Evolutionary conservation across 352 stramenopile genomes (phyloP), one percentile per base, ranked within the genome.

Genomic region (Globisporangium nunn): DNA sequence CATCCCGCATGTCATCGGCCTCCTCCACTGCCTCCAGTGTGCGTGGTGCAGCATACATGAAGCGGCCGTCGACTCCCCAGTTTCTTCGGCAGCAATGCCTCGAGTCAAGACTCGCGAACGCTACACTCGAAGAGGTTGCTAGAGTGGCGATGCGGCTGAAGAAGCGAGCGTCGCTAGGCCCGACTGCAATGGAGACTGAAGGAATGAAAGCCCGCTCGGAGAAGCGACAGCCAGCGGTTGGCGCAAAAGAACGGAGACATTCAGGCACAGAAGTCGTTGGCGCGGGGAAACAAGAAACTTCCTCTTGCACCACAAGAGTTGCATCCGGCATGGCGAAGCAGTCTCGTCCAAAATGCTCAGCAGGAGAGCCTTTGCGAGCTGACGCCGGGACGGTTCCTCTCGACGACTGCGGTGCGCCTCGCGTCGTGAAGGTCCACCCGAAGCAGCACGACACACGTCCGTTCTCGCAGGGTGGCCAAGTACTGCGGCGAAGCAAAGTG

Each of bases 71-170:
- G 35, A 88, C 73, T 4, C 67, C 77, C 4, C 77, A 87, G 58
- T 71, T 80, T 33, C 74, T 90, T 17, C 69, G 79, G 4, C 79
- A 85, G 44, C 86, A 90, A 47, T 90, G 79, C 23, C 58, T 87
- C 35, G 77, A 90, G 63, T 84, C 71, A 10, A 66, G 79, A 37
- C 54, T 74, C 50, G 52, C 59, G n/a, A 53, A 72, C 10, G 41
- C 56, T 0, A 57, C 65, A 15, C 4, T 50, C 10, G 39, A 52
- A 37, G 43, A 67, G 30, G 46, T 50, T 0, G 14, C 50, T 5
- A 47, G 49, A 39, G 53, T 52, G 11, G 47, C 58, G 8, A 66
- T 59, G 58, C 44, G 52, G 43, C 50, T 64, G 54, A 82, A 76
- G 61, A 87, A 81, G 54, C 67, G 63, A 10, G 52, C 54, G 28